Conservation (phyloP, 768 basidiomycete genomes). For the Boletus reticulatus region DNA sequence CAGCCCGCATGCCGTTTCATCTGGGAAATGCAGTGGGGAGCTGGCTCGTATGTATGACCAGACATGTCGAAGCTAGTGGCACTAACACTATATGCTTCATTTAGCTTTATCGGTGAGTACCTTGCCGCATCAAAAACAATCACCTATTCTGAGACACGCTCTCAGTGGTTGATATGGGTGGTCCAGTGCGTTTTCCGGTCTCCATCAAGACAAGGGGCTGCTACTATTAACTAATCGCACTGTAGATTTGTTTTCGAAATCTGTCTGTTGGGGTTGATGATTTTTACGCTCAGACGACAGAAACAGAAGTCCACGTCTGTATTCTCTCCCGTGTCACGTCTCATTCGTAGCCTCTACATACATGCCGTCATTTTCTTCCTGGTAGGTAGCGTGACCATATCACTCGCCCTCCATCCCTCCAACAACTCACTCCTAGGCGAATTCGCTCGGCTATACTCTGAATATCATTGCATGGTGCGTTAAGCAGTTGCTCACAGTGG, state of each 20-base stretch:
- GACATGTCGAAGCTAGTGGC: background rate
- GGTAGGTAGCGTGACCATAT: background rate
- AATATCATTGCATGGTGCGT: background rate
- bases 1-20: too few species aligned
- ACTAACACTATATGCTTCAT: background rate
- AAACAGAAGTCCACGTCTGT: background rate
- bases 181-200: background rate
- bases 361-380: background rate
- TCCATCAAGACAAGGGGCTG: background rate
- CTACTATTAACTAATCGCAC: background rate
- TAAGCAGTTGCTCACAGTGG: background rate
- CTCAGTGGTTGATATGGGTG: constrained; percentile 1
- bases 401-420: background rate
- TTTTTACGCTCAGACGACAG: background rate
- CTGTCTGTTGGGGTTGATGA: background rate
- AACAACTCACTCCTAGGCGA: background rate
- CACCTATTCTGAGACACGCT: background rate
- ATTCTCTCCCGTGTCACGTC: background rate
- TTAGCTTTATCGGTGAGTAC: constrained; percentile 2
- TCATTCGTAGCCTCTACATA: background rate
- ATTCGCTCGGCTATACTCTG: background rate
- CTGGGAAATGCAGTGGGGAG: background rate
- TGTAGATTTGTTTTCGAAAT: background rate
- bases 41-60: background rate
- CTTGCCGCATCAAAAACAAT: background rate